phyloP scores from a whole-genome alignment of 495 filamentous ascomycete genomes.

The Talaromyces stipitatus region DNA sequence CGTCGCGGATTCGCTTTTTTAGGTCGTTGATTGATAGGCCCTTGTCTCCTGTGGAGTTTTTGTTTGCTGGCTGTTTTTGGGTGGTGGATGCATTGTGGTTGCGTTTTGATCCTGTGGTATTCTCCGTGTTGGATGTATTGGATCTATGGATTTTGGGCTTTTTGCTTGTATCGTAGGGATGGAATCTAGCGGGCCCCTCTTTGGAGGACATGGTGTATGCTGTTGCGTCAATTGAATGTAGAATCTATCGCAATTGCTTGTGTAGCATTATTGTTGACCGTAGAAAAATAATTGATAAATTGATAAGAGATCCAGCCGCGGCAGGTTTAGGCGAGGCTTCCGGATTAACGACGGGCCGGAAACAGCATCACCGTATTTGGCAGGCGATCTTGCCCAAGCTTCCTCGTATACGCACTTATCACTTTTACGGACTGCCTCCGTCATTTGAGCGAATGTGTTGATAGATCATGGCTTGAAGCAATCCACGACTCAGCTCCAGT shows the following conservation, averaged over 20 bases:
- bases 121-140: background rate
- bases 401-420: background rate
- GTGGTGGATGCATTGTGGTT: background rate
- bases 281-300: background rate
- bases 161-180: constrained; percentile 6
- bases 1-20: constrained; percentile 46
- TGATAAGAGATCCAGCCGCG: background rate
- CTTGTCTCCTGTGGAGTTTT: constrained; percentile 11
- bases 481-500: background rate
- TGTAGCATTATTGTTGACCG: too few relatives aligned
- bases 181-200: background rate
- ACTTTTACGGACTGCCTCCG: background rate
- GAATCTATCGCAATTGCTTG: background rate
- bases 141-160: constrained; percentile 4
- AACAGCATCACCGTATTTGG: background rate
- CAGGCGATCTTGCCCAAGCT: background rate
- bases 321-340: background rate
- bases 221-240: background rate
- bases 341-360: constrained; percentile 4
- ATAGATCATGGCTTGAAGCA: background rate
- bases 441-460: background rate
- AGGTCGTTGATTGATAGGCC: constrained; percentile 41
- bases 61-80: constrained; percentile 6
- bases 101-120: background rate
- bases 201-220: background rate